phyloP scores from a whole-genome alignment of 208 protist genomes.

The Strigomonas culicis region DNA sequence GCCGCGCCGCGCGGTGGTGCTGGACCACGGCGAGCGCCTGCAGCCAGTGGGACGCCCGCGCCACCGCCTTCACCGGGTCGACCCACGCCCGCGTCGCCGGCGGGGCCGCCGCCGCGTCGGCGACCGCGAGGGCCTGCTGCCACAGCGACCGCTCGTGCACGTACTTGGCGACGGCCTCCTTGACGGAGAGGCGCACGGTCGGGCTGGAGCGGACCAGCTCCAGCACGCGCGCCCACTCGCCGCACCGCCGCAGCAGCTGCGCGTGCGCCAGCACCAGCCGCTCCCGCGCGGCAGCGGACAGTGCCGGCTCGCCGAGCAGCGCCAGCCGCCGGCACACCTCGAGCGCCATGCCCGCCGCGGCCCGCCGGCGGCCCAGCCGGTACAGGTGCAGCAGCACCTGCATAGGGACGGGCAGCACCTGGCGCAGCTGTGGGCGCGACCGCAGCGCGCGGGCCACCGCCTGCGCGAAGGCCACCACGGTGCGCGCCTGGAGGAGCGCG shows the following conservation, averaged over 20 bases:
- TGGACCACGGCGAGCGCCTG: constrained; percentile 24
- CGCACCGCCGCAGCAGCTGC: constrained; percentile 24
- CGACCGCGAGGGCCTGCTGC: constrained; percentile 7
- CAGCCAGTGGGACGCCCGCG: constrained; percentile 26
- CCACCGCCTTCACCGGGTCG: constrained; percentile 19
- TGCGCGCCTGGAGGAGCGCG: constrained; percentile 20
- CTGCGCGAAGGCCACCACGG: constrained; percentile 47
- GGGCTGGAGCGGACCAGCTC: constrained; percentile 26
- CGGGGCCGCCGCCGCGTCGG: not conserved
- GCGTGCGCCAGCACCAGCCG: constrained; percentile 41
- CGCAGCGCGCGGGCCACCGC: constrained; percentile 44
- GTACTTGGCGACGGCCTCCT: constrained; percentile 26
- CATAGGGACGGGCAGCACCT: constrained; percentile 54
- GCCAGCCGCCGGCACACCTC: constrained; percentile 35
- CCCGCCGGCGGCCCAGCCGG: constrained; percentile 21
- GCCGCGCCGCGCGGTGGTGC: too few species aligned
- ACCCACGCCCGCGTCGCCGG: not conserved
- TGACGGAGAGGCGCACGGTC: constrained; percentile 46
- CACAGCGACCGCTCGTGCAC: constrained; percentile 10
- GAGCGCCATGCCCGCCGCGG: constrained; percentile 39
- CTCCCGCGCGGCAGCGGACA: constrained; percentile 36
- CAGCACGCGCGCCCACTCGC: constrained; percentile 48
- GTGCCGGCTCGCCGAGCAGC: constrained; percentile 20
- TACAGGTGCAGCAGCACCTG: constrained; percentile 47
- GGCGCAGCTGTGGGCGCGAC: constrained; percentile 38